Conservation (phyloP, 129 eudicot genomes). For the Helianthus tuberosus region DNA sequence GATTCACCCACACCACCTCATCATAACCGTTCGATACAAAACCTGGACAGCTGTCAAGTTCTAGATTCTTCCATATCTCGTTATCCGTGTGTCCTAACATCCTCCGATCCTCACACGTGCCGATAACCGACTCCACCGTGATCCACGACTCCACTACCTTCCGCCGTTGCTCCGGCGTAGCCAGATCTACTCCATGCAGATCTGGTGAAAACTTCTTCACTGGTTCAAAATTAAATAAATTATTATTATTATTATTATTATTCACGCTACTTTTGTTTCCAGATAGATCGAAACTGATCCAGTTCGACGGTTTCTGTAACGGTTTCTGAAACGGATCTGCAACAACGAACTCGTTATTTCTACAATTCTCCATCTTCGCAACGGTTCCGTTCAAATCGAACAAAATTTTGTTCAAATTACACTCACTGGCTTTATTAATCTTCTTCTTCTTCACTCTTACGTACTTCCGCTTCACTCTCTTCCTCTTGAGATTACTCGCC, state of each 20-base stretch:
- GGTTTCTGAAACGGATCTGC: conserved; percentile 19
- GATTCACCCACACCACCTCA: conserved; percentile 64
- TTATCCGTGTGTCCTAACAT: conserved; percentile 54
- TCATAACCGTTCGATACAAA: conserved; percentile 54
- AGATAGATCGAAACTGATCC: conserved; percentile 37
- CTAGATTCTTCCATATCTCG: conserved; percentile 58
- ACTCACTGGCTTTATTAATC: conserved; percentile 3
- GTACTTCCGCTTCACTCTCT: conserved; percentile 59
- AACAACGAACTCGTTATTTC: background rate
- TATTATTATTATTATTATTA: background rate
- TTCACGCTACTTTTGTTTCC: background rate
- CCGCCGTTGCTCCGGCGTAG: conserved; percentile 15
- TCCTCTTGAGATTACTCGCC: conserved; percentile 14
- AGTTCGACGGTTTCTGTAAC: conserved; percentile 19
- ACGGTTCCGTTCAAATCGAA: conserved; percentile 21
- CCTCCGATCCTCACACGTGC: conserved; percentile 40
- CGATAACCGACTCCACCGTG: conserved; percentile 54
- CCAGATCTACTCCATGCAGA: conserved; percentile 42
- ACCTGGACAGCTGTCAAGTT: conserved; percentile 72
- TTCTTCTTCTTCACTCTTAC: conserved; percentile 50
- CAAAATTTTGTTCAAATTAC: conserved; percentile 17
- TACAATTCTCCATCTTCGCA: conserved; percentile 18
- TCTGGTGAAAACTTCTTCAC: conserved; percentile 12
- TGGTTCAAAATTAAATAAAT: background rate
- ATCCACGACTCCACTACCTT: conserved; percentile 55